Evolutionary conservation across 306 rosid species (phyloP).

Genomic region (Cucumis melo): DNA sequence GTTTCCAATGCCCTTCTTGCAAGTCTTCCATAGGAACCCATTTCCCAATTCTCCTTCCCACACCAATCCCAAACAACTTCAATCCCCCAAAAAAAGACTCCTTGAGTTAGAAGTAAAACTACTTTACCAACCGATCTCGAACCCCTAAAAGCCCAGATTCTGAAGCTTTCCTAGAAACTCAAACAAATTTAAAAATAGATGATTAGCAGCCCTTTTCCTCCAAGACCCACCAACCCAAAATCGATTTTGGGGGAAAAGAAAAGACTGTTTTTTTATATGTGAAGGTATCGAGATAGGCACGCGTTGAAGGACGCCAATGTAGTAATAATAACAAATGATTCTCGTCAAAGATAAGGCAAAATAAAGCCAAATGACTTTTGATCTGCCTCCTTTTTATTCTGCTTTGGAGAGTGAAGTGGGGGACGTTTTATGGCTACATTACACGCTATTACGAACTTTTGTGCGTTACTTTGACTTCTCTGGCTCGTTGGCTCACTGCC

Average conservation of each 20-base stretch:
- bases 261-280: background rate
- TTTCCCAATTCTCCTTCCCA: constrained; percentile 7
- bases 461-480: constrained; percentile 4
- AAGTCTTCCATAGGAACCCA: constrained; percentile 40
- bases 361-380: background rate
- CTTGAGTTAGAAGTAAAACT: background rate
- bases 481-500: background rate
- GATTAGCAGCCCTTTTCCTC: background rate
- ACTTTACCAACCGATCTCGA: constrained; percentile 8
- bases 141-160: background rate
- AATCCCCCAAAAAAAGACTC: background rate
- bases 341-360: constrained; percentile 2
- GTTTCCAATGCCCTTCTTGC: constrained; percentile 50
- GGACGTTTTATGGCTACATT: background rate
- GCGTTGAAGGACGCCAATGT: background rate
- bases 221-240: constrained; percentile 9
- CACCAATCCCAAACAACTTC: constrained; percentile 5
- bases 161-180: background rate
- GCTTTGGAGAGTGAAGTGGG: background rate
- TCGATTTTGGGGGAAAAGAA: background rate
- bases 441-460: background rate
- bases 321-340: background rate
- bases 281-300: background rate
- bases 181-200: background rate
- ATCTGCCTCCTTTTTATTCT: background rate